phyloP scores from a whole-genome alignment of 768 basidiomycete genomes.

The Arthromyces matolae region DNA sequence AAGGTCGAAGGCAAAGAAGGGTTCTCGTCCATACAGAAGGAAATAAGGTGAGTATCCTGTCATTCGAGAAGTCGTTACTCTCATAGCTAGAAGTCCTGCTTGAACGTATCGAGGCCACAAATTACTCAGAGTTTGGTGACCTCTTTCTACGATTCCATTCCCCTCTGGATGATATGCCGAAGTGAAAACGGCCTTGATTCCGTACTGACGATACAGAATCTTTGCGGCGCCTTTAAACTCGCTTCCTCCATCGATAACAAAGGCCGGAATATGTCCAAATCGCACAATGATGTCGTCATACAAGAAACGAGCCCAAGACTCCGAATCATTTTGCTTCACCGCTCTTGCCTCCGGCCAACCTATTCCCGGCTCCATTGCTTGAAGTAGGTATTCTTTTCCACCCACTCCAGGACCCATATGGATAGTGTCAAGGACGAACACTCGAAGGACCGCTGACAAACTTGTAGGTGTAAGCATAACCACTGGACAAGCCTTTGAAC shows the following conservation, averaged over 20 bases:
- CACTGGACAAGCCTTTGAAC: constrained; percentile 14
- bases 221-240: constrained; percentile 27
- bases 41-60: constrained; percentile 13
- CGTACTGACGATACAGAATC: constrained; percentile 19
- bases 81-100: constrained; percentile 23
- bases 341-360: constrained; percentile 23
- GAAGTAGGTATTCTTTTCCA: constrained; percentile 23
- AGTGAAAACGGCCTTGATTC: constrained; percentile 22
- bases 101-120: constrained; percentile 27
- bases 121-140: constrained; percentile 21
- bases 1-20: constrained; percentile 19
- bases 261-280: constrained; percentile 16
- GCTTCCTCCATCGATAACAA: constrained; percentile 26
- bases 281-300: constrained; percentile 24
- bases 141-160: constrained; percentile 28
- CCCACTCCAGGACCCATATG: constrained; percentile 23
- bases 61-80: constrained; percentile 19
- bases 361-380: constrained; percentile 20
- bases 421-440: constrained; percentile 25
- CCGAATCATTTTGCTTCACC: constrained; percentile 4
- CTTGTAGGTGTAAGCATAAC: constrained; percentile 20
- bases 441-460: constrained; percentile 20
- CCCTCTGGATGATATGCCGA: constrained; percentile 30
- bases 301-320: constrained; percentile 24
- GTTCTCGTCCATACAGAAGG: background rate